These are phyloP conservation scores for Ashbya aceris DNA, from an alignment of 1,139 yeast species.

Conservation along the genomic window DNA sequence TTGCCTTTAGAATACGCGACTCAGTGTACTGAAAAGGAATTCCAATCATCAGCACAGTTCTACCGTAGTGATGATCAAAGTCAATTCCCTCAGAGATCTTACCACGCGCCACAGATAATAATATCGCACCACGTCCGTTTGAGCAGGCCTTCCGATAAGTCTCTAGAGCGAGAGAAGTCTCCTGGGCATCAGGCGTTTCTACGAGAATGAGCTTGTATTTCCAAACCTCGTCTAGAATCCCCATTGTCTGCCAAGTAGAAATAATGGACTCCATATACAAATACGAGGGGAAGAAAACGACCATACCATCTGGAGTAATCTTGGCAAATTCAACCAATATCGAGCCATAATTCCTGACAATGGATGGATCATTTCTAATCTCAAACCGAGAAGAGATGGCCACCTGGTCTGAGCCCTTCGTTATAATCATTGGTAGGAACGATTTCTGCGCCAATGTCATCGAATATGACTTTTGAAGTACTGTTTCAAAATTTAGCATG, in stretches of 20 bases:
- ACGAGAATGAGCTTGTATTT: conserved; percentile 87
- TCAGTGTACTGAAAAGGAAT: conserved; percentile 98
- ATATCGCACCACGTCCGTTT: conserved; percentile 94
- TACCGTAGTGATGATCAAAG: conserved; percentile 97
- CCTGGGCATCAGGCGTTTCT: conserved; percentile 99
- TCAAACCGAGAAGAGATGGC: conserved; percentile 94
- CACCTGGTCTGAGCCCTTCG: conserved; percentile 96
- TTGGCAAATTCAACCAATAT: conserved; percentile 85
- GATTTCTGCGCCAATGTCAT: conserved; percentile 93
- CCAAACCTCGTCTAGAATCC: conserved; percentile 97
- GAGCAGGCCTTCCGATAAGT: conserved; percentile 95
- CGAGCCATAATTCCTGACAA: conserved; percentile 93
- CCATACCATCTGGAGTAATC: conserved; percentile 96
- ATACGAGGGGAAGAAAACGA: conserved; percentile 94
- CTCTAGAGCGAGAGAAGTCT: conserved; percentile 88
- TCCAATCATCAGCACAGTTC: conserved; percentile 97
- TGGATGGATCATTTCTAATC: conserved; percentile 94
- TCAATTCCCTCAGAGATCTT: conserved; percentile 98
- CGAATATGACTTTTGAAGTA: conserved; percentile 86
- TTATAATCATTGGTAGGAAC: conserved; percentile 88
- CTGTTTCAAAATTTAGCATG: conserved; percentile 91
- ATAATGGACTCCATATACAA: conserved; percentile 95
- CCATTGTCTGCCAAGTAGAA: conserved; percentile 98
- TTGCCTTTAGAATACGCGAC: conserved; percentile 87
- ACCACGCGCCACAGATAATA: conserved; percentile 96